Conservation (phyloP, 768 basidiomycete species). For the Aureoboletus auriporus region DNA sequence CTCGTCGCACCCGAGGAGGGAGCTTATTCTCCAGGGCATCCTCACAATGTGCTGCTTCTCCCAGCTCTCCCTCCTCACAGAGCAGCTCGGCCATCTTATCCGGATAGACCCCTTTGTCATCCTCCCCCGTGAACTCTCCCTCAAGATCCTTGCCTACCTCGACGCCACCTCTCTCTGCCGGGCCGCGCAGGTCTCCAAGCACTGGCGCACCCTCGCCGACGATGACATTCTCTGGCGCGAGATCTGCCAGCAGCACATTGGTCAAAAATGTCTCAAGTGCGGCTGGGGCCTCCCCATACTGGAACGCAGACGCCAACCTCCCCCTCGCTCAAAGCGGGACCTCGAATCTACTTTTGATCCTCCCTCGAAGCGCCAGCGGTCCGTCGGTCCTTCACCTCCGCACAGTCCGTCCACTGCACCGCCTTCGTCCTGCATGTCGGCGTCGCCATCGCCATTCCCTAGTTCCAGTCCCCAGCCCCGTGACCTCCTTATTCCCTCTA, state of each 20-base stretch:
- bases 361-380: slow-evolving; percentile 51
- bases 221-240: slow-evolving; percentile 93
- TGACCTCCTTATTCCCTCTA: slow-evolving; percentile 29
- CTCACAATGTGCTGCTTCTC: slow-evolving; percentile 99
- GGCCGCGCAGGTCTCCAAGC: slow-evolving; percentile 83
- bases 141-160: slow-evolving; percentile 83
- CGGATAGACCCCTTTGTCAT: slow-evolving; percentile 92
- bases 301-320: slow-evolving; percentile 56
- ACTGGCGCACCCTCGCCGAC: slow-evolving; percentile 88
- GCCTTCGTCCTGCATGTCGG: slow-evolving; percentile 12
- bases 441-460: slow-evolving; percentile 9
- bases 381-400: not conserved
- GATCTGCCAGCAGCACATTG: slow-evolving; percentile 98
- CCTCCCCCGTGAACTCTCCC: slow-evolving; percentile 84
- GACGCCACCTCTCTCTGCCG: slow-evolving; percentile 92
- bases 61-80: slow-evolving; percentile 92
- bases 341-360: slow-evolving; percentile 32
- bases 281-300: slow-evolving; percentile 96
- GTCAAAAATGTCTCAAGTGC: slow-evolving; percentile 92
- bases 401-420: not conserved
- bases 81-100: slow-evolving; percentile 87
- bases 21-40: slow-evolving; percentile 92
- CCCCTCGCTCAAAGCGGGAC: slow-evolving; percentile 37
- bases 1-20: slow-evolving; percentile 85
- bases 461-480: slow-evolving; percentile 3